Conservation (phyloP, 1,284 basidiomycete species). For the Melampsora abietis-canadensis region DNA sequence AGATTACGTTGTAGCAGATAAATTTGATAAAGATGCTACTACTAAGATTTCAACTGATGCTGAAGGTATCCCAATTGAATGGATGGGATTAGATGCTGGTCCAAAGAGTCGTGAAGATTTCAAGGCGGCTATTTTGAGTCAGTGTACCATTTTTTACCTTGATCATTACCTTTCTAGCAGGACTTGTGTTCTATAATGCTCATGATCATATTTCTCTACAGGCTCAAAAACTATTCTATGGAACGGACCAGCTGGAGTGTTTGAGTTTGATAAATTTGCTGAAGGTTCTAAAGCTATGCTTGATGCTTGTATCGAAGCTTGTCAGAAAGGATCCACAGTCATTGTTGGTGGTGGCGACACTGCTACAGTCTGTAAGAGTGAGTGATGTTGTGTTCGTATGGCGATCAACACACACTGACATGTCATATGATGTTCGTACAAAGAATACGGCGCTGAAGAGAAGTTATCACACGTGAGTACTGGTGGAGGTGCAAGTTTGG, state of each 20-base stretch:
- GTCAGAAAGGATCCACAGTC: constrained; percentile 79
- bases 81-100: constrained; percentile 79
- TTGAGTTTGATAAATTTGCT: constrained; percentile 91
- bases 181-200: not conserved
- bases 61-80: constrained; percentile 84
- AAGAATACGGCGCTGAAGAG: constrained; percentile 69
- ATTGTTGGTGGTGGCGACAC: constrained; percentile 64
- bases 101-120: constrained; percentile 43
- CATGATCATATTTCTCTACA: constrained; percentile 43
- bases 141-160: not conserved
- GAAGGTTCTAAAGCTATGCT: constrained; percentile 80
- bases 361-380: constrained; percentile 50
- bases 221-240: constrained; percentile 89
- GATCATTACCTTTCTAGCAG: constrained; percentile 62
- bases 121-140: constrained; percentile 33
- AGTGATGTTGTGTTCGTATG: constrained; percentile 7
- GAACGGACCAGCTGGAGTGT: constrained; percentile 97
- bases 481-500: constrained; percentile 91
- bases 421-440: not conserved
- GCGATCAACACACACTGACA: not conserved
- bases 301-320: constrained; percentile 81
- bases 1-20: constrained; percentile 90
- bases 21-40: constrained; percentile 90
- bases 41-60: constrained; percentile 72
- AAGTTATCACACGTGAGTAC: constrained; percentile 94